phyloP scores from a whole-genome alignment of 2,329 filamentous ascomycete genomes.

The Zymoseptoria ardabiliae region DNA sequence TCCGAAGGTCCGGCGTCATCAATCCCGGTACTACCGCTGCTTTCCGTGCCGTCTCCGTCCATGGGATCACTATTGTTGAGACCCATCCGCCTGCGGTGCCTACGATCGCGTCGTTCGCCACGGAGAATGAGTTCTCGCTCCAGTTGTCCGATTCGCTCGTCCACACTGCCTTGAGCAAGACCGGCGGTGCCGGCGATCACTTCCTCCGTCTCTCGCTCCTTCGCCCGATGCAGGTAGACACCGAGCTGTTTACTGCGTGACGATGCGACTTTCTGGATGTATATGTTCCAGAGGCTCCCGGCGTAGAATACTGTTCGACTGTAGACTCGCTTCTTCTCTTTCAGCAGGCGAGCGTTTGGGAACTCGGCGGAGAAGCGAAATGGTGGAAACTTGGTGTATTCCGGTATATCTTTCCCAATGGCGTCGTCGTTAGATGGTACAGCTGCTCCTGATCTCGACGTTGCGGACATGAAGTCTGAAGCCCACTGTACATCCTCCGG shows the following conservation, averaged over 20 bases:
- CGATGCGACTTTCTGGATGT: slow-evolving; percentile 52
- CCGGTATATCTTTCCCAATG: slow-evolving; percentile 26
- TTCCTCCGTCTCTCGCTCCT: slow-evolving; percentile 47
- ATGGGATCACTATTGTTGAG: slow-evolving; percentile 8
- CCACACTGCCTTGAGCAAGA: slow-evolving; percentile 39
- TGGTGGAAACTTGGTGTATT: slow-evolving; percentile 49
- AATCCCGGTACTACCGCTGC: slow-evolving; percentile 40
- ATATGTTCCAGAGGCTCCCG: slow-evolving; percentile 55
- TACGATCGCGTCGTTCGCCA: slow-evolving; percentile 26
- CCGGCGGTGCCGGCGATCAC: slow-evolving; percentile 32
- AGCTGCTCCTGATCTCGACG: slow-evolving; percentile 20
- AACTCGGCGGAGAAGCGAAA: slow-evolving; percentile 55
- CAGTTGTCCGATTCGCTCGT: slow-evolving; percentile 47
- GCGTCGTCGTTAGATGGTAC: slow-evolving; percentile 5
- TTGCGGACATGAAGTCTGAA: slow-evolving; percentile 46
- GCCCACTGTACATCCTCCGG: slow-evolving; percentile 51
- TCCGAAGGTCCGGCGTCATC: slow-evolving; percentile 28
- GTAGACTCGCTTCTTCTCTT: slow-evolving; percentile 54
- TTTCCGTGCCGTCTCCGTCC: slow-evolving; percentile 31
- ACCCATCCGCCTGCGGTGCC: slow-evolving; percentile 21
- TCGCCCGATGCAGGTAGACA: slow-evolving; percentile 53
- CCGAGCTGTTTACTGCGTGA: slow-evolving; percentile 51
- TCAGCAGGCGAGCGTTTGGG: slow-evolving; percentile 48
- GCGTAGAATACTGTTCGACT: slow-evolving; percentile 54
- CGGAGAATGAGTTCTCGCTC: slow-evolving; percentile 47